Conservation (phyloP, 352 stramenopile genomes). For the Phytophthora foliorum region DNA sequence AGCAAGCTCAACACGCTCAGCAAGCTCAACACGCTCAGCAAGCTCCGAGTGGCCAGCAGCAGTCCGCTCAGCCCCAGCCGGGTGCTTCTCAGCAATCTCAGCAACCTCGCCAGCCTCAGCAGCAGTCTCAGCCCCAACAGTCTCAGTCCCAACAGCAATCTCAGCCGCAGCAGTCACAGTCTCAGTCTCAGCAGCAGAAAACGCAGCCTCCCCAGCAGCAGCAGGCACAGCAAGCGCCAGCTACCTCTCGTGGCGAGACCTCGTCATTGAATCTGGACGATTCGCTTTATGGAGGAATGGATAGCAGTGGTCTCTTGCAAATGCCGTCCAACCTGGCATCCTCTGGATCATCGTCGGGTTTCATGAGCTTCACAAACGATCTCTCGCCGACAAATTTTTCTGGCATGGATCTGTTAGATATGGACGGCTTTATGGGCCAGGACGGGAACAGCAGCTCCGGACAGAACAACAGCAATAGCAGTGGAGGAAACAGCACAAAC, state of each 20-base stretch:
- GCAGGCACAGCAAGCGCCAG: constrained; percentile 26
- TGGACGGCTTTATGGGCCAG: constrained; percentile 66
- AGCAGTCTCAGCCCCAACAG: constrained; percentile 27
- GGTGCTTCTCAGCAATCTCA: constrained; percentile 18
- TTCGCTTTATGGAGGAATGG: constrained; percentile 67
- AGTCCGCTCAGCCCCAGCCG: constrained; percentile 32
- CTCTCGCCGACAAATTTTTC: constrained; percentile 72
- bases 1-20: constrained; percentile 42
- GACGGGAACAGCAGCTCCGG: constrained; percentile 31
- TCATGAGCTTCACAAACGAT: constrained; percentile 74
- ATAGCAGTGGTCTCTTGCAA: constrained; percentile 58
- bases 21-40: constrained; percentile 44
- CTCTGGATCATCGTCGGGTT: constrained; percentile 44
- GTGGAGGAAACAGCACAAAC: constrained; percentile 42
- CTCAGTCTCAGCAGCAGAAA: constrained; percentile 33
- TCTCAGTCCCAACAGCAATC: constrained; percentile 33
- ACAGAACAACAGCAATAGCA: constrained; percentile 38
- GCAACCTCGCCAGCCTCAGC: constrained; percentile 29
- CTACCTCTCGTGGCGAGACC: constrained; percentile 48
- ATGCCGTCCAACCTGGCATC: constrained; percentile 63
- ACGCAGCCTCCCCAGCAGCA: constrained; percentile 22
- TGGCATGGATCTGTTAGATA: constrained; percentile 78
- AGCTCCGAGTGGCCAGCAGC: constrained; percentile 25
- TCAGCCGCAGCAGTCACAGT: constrained; percentile 30
- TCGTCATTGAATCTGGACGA: constrained; percentile 69